phyloP scores from a whole-genome alignment of 208 protist genomes.

The Herpetomonas muscarum region DNA sequence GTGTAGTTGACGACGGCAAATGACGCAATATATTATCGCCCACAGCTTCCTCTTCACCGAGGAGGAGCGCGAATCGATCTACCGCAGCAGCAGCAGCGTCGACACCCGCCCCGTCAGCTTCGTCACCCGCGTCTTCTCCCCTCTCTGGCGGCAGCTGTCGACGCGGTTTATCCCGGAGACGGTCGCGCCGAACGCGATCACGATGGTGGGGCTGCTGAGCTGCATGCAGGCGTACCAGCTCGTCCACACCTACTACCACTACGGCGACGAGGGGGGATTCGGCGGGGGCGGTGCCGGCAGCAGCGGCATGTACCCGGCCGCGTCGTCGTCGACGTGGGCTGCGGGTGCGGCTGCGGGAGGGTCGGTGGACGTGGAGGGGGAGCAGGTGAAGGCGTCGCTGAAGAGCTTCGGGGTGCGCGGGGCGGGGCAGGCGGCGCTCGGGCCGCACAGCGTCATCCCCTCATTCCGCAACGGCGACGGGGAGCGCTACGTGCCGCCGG shows the following conservation, averaged over 20 bases:
- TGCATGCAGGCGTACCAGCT: constrained; percentile 86
- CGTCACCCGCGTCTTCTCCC: constrained; percentile 63
- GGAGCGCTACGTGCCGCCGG: neutral
- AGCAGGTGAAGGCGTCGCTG: constrained; percentile 30
- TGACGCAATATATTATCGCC: constrained; percentile 52
- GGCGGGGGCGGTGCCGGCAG: constrained; percentile 1
- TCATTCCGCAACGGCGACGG: neutral
- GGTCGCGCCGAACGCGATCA: constrained; percentile 91
- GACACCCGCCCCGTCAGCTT: constrained; percentile 71
- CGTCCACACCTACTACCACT: constrained; percentile 65
- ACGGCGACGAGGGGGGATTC: constrained; percentile 6
- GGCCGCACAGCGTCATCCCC: constrained; percentile 3
- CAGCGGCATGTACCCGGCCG: neutral
- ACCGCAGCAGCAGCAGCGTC: constrained; percentile 58
- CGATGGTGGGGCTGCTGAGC: constrained; percentile 70
- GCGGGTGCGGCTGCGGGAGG: neutral
- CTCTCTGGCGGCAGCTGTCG: constrained; percentile 64
- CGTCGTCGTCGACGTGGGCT: neutral
- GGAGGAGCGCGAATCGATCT: constrained; percentile 66
- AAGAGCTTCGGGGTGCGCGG: constrained; percentile 37
- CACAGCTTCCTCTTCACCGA: constrained; percentile 80
- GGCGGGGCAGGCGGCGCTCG: constrained; percentile 29
- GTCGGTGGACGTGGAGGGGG: neutral
- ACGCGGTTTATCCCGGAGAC: constrained; percentile 52
- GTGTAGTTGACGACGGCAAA: constrained; percentile 3